Conservation (phyloP, 2,329 filamentous ascomycete species). For the Trichoderma sp. region DNA sequence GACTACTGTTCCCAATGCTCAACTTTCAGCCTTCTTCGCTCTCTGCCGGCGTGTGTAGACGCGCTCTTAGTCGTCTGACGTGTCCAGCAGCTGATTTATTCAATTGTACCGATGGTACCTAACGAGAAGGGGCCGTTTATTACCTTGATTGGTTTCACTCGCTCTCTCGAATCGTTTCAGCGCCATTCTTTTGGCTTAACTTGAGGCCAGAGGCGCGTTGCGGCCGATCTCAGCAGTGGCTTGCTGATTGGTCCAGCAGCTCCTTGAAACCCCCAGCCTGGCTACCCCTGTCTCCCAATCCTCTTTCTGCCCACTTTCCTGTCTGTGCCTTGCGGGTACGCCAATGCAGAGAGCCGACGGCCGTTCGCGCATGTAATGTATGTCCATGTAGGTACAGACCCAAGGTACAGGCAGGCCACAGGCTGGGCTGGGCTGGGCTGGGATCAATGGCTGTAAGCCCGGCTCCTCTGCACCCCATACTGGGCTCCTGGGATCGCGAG, state of each 20-base stretch:
- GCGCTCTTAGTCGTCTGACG: constrained; percentile 1
- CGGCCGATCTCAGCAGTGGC: constrained; percentile 13
- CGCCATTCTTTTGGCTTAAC: constrained; percentile 6
- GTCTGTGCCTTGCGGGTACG: constrained; percentile 19
- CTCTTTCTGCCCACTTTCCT: constrained; percentile 14
- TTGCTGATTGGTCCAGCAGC: constrained; percentile 17
- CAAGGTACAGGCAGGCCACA: neutral
- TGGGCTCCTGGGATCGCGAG: constrained; percentile 17
- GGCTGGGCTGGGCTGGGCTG: neutral
- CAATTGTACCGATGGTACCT: neutral
- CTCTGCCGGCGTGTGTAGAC: neutral
- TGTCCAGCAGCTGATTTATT: neutral
- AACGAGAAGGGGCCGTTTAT: constrained; percentile 7
- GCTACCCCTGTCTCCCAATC: constrained; percentile 4
- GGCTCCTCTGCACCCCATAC: constrained; percentile 16
- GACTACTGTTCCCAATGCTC: neutral
- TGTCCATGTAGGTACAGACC: neutral
- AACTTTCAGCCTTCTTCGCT: constrained; percentile 12
- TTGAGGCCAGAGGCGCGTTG: constrained; percentile 15
- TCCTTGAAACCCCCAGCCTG: constrained; percentile 20
- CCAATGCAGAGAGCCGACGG: constrained; percentile 19
- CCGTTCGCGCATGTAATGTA: constrained; percentile 9
- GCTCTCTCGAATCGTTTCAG: constrained; percentile 16
- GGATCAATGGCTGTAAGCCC: neutral
- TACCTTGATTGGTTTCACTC: constrained; percentile 21